phyloP scores from a whole-genome alignment of 75 land plant genomes.

The Sequoia sempervirens region DNA sequence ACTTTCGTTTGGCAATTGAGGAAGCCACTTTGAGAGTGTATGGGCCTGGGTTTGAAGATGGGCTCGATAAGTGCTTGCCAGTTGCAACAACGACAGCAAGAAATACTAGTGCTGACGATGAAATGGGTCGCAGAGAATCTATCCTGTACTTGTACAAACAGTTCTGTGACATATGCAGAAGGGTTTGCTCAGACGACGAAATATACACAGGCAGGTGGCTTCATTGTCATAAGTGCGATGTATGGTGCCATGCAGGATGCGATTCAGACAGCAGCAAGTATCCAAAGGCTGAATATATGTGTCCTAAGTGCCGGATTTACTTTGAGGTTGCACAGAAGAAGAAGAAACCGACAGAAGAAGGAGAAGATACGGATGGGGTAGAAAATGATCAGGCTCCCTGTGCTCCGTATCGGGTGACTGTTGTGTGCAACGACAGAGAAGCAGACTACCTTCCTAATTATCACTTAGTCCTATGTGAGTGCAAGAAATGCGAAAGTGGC shows the following conservation, averaged over 20 bases:
- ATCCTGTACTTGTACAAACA: background rate
- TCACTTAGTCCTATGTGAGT: background rate
- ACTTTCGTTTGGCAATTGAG: slow-evolving; percentile 65
- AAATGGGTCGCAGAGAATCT: background rate
- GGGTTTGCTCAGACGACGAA: background rate
- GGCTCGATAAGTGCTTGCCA: background rate
- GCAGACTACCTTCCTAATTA: background rate
- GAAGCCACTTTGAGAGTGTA: slow-evolving; percentile 72
- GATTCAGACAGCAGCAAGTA: background rate
- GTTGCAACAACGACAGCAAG: background rate
- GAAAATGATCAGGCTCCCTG: too few species aligned
- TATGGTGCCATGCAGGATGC: background rate
- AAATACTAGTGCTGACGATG: background rate
- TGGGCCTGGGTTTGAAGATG: background rate
- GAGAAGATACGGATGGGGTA: too few species aligned
- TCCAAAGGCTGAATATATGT: background rate
- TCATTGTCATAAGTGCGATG: background rate
- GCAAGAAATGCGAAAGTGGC: background rate
- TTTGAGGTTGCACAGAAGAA: background rate
- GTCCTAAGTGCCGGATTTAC: background rate
- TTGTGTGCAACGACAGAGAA: background rate
- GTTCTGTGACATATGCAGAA: background rate
- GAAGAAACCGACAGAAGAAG: too few species aligned
- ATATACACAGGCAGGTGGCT: background rate
- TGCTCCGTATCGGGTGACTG: background rate